A percentile compares a stretch with the other conserved stretches of the same genome.
Evolutionary conservation across 1,284 basidiomycete species (phyloP).

Genomic region (Mycosarcoma mackinlayi): DNA sequence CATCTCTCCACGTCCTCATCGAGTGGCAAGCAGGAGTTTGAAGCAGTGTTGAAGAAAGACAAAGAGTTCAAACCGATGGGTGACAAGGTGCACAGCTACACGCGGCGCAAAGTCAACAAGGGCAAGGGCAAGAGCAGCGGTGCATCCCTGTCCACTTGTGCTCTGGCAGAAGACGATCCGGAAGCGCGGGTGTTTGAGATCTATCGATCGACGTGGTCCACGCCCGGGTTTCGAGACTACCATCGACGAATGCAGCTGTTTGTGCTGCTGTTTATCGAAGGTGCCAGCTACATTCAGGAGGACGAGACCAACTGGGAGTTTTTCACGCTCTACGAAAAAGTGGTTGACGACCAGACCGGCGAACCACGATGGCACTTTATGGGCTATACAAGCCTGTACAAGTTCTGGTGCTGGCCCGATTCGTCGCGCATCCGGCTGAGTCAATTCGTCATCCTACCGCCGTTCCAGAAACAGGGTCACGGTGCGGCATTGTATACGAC

Average conservation of each 20-base stretch:
- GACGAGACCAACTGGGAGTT: conserved; percentile 70
- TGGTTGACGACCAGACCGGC: not conserved
- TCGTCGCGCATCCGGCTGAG: conserved; percentile 67
- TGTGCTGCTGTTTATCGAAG: conserved; percentile 93
- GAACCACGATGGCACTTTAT: conserved; percentile 82
- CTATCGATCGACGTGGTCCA: conserved; percentile 77
- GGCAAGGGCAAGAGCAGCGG: conserved; percentile 71
- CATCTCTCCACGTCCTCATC: conserved; percentile 40
- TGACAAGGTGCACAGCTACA: conserved; percentile 80
- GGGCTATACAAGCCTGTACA: conserved; percentile 58
- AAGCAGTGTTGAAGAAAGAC: conserved; percentile 72
- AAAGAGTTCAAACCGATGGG: conserved; percentile 80
- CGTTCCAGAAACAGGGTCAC: conserved; percentile 88
- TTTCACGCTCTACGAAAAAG: conserved; percentile 63
- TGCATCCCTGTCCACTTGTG: conserved; percentile 42
- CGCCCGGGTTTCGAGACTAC: conserved; percentile 89
- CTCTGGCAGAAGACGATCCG: conserved; percentile 60
- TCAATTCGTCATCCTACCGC: conserved; percentile 92
- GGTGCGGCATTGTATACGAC: conserved; percentile 79
- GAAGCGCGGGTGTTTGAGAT: conserved; percentile 57
- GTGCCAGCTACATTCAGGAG: conserved; percentile 78
- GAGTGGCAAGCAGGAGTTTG: conserved; percentile 72
- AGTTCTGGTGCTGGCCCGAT: conserved; percentile 60
- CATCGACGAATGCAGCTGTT: conserved; percentile 95
- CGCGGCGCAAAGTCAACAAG: conserved; percentile 68